Evolutionary conservation across 139 green algal genomes (phyloP), one percentile per base, ranked within the genome.

Genomic region (Monoraphidium neglectum): DNA sequence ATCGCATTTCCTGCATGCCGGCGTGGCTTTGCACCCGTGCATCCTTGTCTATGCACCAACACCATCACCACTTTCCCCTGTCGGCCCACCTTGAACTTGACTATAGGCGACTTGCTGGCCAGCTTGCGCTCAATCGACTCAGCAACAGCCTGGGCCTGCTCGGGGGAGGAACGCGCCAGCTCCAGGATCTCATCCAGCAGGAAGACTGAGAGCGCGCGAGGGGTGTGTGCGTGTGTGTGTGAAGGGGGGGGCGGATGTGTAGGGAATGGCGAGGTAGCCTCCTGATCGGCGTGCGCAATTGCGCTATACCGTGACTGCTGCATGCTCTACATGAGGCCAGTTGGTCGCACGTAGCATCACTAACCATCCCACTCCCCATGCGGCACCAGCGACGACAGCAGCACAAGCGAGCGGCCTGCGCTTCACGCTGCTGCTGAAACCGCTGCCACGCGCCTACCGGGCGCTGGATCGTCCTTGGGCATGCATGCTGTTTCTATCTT

Each of bases 151-250:
- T 85, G 64, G 0, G 84, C 74, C 4, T 70, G 38, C 4, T 93
- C 87, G 12, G 68, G 21, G 35, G 76, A 79, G 33, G 77, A 62
- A 1, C 83, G 75, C 33, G 84, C 38, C 16, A 89, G 43, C 23
- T 87, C 63, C 18, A 77, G 82, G 28, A 97, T 77, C 70, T 97
- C 90, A 33, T 96, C 90, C 72, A 96, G 81, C 18, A 95, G 68
- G 57, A 95, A 97, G 33, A 96, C 90, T 95, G 85, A 62, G 69
- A 15, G 6, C 32, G 1, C 56, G 26, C 5, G 26, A 30, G 36
- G 4, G 23, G 8, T 6, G 15, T 59, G 15, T 59, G 49, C 15
- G 49, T 15, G 49, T n/a, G n/a, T n/a, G n/a, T n/a, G n/a, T n/a
- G n/a, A n/a, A 30, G 32, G 33, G 16, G 18, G 24, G 30, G 33